A percentile compares a stretch with the other conserved stretches of the same genome.
These are phyloP conservation scores for Ganoderma leucocontextum DNA, from an alignment of 1,284 basidiomycete species.

Conservation along the genomic window DNA sequence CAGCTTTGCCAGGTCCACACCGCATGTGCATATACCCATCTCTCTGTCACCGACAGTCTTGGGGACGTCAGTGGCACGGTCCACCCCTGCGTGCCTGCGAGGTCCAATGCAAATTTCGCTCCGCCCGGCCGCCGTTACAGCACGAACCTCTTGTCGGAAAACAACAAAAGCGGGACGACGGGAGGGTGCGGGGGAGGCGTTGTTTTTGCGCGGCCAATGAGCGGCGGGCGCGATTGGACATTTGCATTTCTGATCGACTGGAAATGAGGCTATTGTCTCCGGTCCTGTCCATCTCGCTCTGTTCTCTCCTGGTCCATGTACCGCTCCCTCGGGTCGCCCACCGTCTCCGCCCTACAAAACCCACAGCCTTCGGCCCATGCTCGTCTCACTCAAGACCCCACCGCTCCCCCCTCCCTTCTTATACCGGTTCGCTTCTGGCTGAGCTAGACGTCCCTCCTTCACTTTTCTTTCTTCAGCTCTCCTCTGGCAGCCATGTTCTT, in stretches of 20 bases:
- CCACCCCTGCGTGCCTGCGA: background rate
- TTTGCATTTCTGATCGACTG: slow-evolving; percentile 23
- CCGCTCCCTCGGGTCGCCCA: slow-evolving; percentile 25
- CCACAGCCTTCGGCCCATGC: slow-evolving; percentile 2
- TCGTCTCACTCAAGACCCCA: slow-evolving; percentile 23
- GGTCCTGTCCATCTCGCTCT: background rate
- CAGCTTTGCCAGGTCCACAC: slow-evolving; percentile 4
- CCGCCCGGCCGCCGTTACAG: background rate
- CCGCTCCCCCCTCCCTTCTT: slow-evolving; percentile 27
- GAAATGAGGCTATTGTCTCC: slow-evolving; percentile 23
- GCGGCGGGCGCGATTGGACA: slow-evolving; percentile 10
- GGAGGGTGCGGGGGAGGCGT: slow-evolving; percentile 17
- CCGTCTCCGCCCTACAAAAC: slow-evolving; percentile 24
- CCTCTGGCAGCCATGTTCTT: slow-evolving; percentile 57
- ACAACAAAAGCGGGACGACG: slow-evolving; percentile 1
- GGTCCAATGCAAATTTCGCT: background rate
- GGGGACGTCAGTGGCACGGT: background rate
- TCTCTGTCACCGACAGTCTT: background rate
- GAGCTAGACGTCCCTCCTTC: slow-evolving; percentile 35
- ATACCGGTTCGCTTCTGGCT: slow-evolving; percentile 27
- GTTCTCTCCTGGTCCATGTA: background rate
- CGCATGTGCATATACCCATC: background rate
- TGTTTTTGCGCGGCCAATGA: slow-evolving; percentile 30
- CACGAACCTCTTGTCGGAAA: background rate
- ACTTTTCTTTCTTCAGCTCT: slow-evolving; percentile 34